Evolutionary conservation across 2,329 filamentous ascomycete genomes (phyloP).

Genomic region (Colletotrichum sp.): DNA sequence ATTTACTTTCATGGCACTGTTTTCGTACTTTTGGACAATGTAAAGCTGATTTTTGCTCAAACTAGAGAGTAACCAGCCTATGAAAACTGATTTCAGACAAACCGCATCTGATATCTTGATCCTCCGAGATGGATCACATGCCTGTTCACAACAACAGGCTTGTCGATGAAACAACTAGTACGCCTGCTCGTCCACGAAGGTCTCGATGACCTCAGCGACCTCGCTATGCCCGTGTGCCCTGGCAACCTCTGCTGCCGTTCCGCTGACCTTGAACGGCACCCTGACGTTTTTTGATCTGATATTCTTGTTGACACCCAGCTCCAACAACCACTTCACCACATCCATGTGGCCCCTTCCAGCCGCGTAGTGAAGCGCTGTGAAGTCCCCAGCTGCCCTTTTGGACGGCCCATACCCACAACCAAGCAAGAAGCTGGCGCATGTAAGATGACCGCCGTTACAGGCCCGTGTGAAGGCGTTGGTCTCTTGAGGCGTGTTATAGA

Average conservation of each 20-base stretch:
- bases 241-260: conserved; percentile 9
- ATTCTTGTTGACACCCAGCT: conserved; percentile 9
- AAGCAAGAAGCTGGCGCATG: not conserved
- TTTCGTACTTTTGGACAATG: not conserved
- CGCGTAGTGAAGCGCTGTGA: conserved; percentile 12
- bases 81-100: not conserved
- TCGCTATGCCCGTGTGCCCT: not conserved
- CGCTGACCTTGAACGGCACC: not conserved
- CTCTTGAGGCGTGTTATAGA: not conserved
- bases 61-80: not conserved
- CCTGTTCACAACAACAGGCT: not conserved
- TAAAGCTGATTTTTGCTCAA: too few relatives aligned
- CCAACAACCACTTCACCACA: conserved; percentile 5
- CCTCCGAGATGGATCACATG: not conserved
- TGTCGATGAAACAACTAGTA: not conserved
- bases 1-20: not conserved
- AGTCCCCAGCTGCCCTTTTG: not conserved
- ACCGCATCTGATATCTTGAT: not conserved
- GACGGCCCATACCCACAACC: not conserved
- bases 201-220: not conserved
- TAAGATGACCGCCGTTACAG: not conserved
- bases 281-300: not conserved
- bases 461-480: not conserved
- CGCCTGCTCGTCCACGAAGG: not conserved
- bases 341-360: not conserved